These are phyloP conservation scores for Curvularia sp. DNA, from an alignment of 2,329 filamentous ascomycete species.

Conservation along the genomic window DNA sequence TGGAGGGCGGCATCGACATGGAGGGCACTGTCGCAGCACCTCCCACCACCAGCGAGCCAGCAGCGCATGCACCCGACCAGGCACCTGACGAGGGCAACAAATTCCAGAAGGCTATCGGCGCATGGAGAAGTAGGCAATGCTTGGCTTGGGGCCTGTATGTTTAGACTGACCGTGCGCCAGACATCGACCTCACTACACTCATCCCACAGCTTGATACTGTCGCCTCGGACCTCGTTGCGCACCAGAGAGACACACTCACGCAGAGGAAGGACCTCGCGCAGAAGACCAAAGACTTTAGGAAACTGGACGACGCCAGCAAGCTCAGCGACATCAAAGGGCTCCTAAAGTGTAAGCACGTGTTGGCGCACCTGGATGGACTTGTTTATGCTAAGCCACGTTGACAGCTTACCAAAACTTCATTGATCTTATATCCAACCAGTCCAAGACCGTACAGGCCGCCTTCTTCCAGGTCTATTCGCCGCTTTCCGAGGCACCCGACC, in stretches of 20 bases:
- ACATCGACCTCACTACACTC: conserved; percentile 84
- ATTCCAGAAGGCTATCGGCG: conserved; percentile 93
- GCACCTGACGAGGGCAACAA: conserved; percentile 72
- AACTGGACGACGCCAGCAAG: conserved; percentile 88
- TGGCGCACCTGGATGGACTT: background rate
- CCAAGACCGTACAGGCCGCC: conserved; percentile 89
- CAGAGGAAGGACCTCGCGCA: conserved; percentile 98
- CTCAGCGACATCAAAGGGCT: conserved; percentile 86
- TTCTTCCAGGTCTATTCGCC: conserved; percentile 94
- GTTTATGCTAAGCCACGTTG: conserved; percentile 28
- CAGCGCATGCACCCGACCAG: conserved; percentile 17
- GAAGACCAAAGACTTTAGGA: conserved; percentile 97
- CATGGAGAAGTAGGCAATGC: conserved; percentile 81
- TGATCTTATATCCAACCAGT: conserved; percentile 93
- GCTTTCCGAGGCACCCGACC: conserved; percentile 93
- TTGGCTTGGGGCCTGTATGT: background rate
- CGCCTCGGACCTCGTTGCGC: conserved; percentile 91
- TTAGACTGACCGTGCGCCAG: conserved; percentile 57
- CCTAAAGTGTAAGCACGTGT: conserved; percentile 71
- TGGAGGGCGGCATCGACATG: conserved; percentile 48
- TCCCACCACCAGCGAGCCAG: conserved; percentile 12
- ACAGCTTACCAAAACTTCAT: conserved; percentile 96
- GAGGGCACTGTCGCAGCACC: conserved; percentile 29
- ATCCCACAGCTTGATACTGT: conserved; percentile 87
- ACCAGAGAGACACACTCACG: conserved; percentile 93